These are phyloP conservation scores for Colletotrichum zoysiae DNA, from an alignment of 2,329 filamentous ascomycete genomes.

Conservation along the genomic window DNA sequence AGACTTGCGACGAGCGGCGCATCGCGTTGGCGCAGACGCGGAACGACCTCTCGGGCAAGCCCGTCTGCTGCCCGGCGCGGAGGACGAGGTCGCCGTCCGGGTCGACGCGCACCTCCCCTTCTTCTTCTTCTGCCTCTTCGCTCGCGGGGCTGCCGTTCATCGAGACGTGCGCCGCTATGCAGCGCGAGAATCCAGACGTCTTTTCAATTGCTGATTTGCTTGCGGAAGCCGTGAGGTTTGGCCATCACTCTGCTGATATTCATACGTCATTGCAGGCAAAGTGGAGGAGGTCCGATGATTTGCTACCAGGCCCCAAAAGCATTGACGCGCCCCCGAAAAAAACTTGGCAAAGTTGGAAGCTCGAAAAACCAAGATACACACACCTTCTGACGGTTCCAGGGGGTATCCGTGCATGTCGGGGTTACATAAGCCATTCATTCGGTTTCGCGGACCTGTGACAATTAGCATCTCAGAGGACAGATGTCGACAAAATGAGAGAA, in stretches of 20 bases:
- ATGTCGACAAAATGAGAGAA: not conserved
- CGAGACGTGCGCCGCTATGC: not conserved
- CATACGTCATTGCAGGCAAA: conserved; percentile 12
- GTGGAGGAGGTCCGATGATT: not conserved
- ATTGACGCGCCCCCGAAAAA: not conserved
- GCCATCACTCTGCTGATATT: not conserved
- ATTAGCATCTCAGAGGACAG: not conserved
- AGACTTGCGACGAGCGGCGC: conserved; percentile 28
- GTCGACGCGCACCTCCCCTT: conserved; percentile 8
- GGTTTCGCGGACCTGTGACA: not conserved
- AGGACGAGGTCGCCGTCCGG: conserved; percentile 27
- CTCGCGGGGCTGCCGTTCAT: not conserved
- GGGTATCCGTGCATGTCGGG: conserved; percentile 17
- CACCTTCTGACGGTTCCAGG: conserved; percentile 13
- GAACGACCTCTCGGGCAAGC: not conserved
- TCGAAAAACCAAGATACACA: conserved; percentile 3
- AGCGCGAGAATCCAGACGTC: too few species aligned
- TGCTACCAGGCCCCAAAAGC: conserved; percentile 16
- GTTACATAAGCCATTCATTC: conserved; percentile 2
- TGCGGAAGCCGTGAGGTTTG: not conserved
- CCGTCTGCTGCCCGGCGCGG: conserved; percentile 7
- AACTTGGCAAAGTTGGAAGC: conserved; percentile 34
- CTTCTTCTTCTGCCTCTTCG: not conserved
- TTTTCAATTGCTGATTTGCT: not conserved
- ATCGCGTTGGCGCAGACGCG: conserved; percentile 29